Conservation (phyloP, 2,329 filamentous ascomycete genomes). For the Stylonectria norvegica region DNA sequence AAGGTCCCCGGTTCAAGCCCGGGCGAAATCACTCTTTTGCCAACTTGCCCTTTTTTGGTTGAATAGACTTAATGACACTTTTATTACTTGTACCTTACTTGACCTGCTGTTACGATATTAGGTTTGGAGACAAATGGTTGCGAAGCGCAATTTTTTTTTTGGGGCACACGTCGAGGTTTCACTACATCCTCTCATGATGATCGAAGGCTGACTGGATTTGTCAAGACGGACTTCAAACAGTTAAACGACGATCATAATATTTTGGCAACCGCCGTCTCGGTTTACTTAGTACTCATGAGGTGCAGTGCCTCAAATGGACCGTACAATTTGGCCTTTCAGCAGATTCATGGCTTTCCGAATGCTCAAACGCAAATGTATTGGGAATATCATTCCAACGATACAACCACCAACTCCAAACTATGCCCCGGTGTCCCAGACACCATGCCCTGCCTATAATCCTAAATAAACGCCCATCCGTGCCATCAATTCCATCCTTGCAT, state of each 20-base stretch:
- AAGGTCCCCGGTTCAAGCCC: slow-evolving; percentile 15
- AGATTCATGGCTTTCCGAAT: no score
- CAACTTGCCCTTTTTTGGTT: no score
- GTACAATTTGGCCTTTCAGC: no score
- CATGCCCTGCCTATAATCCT: slow-evolving; percentile 3
- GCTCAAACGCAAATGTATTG: no score
- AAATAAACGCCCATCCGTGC: slow-evolving; percentile 11
- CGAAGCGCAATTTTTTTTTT: neutral
- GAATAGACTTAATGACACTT: no score
- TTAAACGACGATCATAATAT: no score
- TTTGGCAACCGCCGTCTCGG: no score
- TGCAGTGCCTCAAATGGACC: no score
- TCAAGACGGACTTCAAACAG: no score
- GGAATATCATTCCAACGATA: neutral
- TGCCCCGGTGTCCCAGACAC: neutral
- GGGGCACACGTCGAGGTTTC: neutral
- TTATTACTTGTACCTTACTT: neutral
- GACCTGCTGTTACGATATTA: neutral
- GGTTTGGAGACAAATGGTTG: neutral
- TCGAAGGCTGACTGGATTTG: neutral
- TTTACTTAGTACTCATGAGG: no score
- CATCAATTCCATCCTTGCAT: neutral
- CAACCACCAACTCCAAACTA: slow-evolving; percentile 17
- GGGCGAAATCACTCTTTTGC: slow-evolving; percentile 13
- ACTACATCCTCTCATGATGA: neutral